Conservation (phyloP, 495 filamentous ascomycete species). For the Mytilinidion resinicola region DNA sequence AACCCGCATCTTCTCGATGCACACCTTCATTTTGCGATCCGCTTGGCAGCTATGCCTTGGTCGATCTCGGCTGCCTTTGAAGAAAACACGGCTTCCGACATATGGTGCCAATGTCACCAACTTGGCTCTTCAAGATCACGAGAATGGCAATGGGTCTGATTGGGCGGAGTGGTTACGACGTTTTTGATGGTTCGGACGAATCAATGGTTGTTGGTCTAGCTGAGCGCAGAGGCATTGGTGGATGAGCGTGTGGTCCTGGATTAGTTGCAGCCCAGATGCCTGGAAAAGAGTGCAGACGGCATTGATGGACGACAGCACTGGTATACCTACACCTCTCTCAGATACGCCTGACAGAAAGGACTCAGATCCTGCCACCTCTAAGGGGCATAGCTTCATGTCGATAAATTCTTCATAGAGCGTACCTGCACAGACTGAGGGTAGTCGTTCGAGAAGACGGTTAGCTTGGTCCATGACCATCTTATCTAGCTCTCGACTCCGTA, state of each 20-base stretch:
- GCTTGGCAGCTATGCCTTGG: too few relatives aligned
- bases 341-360: slow-evolving; percentile 26
- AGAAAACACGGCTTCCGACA: too few relatives aligned
- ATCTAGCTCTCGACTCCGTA: slow-evolving; percentile 26
- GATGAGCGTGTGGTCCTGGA: background rate
- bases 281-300: slow-evolving; percentile 6
- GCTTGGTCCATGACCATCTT: slow-evolving; percentile 10
- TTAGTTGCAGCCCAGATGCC: slow-evolving; percentile 8
- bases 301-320: slow-evolving; percentile 16
- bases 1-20: too few relatives aligned
- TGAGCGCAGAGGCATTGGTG: background rate
- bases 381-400: slow-evolving; percentile 58
- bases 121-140: background rate
- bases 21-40: too few relatives aligned
- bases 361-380: slow-evolving; percentile 46
- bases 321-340: slow-evolving; percentile 10
- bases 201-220: background rate
- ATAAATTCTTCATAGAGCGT: slow-evolving; percentile 60
- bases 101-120: too few relatives aligned
- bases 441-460: slow-evolving; percentile 17
- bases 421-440: slow-evolving; percentile 33
- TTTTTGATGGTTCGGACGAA: background rate
- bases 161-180: background rate
- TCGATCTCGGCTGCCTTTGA: too few relatives aligned
- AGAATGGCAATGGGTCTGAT: background rate